Base-by-base conservation (phyloP, 495 filamentous ascomycete genomes). In the Daldinia caldariorum region DNA sequence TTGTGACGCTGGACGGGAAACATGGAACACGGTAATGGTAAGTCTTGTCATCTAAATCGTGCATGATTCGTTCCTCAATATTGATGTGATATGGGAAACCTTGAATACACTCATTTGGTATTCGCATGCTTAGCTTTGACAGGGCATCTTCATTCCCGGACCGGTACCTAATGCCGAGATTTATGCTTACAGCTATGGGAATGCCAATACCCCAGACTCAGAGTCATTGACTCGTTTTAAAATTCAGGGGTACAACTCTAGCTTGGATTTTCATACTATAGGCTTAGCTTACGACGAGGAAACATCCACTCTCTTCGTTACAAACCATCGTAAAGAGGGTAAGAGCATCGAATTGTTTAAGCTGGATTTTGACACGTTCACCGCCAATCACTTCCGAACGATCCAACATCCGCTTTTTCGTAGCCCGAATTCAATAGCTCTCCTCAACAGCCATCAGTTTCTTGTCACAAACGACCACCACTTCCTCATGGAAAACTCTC, bases 381-480 rank as follows among this genome's bases (percentile, higher is more conserved):
- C 74, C 7, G 70, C 78, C 29, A 76, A 59, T 35, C 79, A 83
- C 70, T 69, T 76, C 76, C 87, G 79, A 71, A 88, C 74, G 60
- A 81, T 82, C 69, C 85, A 74, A 71, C 77, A 84, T 43, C 79
- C 80, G 5, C 74, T 84, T 54, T 81, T 90, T 57, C 73, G 75
- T 14, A 87, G 84, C 0, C 87, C 88, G 2, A 90, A 90, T 71
- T 83, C 89, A 45, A 74, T 90, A 59, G 79, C 82, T 37, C 82
- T 86, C 29, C 70, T 74, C 14, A 83, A 78, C 58, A 79, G 82
- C 4, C 73, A 72, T 49, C 83, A 84, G 0, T 77, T 90, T 70
- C 87, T 85, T 69, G 81, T 89, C 10, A 89, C 87, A 6, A 90
- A 89, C 65, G 87, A 89, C 69, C 87, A 90, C 69, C 79, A 76